Percentiles rank a stretch among this genome's conserved stretches.
phyloP scores from a whole-genome alignment of 768 basidiomycete genomes.

The Amanita jacksonii region DNA sequence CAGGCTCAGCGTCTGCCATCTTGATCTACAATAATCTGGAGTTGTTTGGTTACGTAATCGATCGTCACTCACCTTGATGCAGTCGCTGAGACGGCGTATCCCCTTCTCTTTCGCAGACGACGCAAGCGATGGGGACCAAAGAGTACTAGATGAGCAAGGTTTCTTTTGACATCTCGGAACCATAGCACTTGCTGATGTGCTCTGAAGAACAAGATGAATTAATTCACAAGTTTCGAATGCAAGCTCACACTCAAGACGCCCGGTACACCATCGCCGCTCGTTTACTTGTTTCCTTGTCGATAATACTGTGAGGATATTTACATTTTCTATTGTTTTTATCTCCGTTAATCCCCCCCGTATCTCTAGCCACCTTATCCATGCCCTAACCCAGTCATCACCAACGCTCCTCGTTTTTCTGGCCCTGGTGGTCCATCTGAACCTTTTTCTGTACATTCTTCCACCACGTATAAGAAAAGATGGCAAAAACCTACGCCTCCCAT shows the following conservation, averaged over 20 bases:
- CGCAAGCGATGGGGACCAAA: conserved; percentile 15
- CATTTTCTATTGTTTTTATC: not conserved
- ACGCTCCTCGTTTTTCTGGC: conserved; percentile 1
- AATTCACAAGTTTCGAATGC: conserved; percentile 36
- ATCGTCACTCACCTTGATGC: conserved; percentile 17
- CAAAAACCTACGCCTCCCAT: conserved; percentile 13
- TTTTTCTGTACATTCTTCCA: conserved; percentile 6
- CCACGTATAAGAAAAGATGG: not conserved
- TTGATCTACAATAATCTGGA: conserved; percentile 3
- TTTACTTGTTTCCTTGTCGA: conserved; percentile 33
- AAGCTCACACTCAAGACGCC: conserved; percentile 32
- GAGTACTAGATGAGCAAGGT: conserved; percentile 49
- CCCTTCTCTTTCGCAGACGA: conserved; percentile 30
- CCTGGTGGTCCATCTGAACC: conserved; percentile 2
- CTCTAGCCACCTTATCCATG: conserved; percentile 23
- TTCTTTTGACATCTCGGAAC: not conserved
- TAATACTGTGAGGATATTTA: conserved; percentile 30
- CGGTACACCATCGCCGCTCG: conserved; percentile 32
- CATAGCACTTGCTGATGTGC: not conserved
- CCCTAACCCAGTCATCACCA: conserved; percentile 18
- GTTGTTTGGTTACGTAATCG: not conserved
- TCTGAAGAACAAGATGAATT: conserved; percentile 51
- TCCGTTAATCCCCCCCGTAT: not conserved
- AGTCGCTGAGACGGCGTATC: conserved; percentile 33
- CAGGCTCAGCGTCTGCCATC: conserved; percentile 26